Percentiles rank a stretch among this genome's conserved stretches.
phyloP scores from a whole-genome alignment of 306 rosid genomes.

The Prunus kanzakura region DNA sequence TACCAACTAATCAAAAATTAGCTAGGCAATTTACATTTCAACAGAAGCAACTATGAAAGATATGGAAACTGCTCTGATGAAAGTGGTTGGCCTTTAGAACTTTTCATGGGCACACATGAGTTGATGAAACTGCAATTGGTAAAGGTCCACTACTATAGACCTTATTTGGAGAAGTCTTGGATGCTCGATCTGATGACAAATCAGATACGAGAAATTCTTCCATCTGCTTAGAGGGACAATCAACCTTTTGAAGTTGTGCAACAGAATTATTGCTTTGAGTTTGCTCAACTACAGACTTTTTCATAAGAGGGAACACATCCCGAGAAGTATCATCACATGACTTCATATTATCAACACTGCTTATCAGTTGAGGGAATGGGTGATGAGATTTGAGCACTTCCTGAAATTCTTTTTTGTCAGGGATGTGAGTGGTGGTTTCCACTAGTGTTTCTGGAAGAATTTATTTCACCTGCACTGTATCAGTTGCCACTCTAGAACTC shows the following conservation, averaged over 20 bases:
- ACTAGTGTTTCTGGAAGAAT: constrained; percentile 22
- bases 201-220: constrained; percentile 31
- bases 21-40: too few species aligned
- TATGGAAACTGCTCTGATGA: constrained; percentile 38
- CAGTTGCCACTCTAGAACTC: constrained; percentile 37
- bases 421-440: constrained; percentile 25
- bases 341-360: constrained; percentile 31
- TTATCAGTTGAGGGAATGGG: constrained; percentile 30
- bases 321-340: constrained; percentile 35
- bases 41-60: constrained; percentile 22
- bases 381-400: constrained; percentile 31
- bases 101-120: constrained; percentile 33
- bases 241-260: constrained; percentile 37
- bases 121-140: constrained; percentile 27
- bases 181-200: constrained; percentile 37
- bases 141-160: constrained; percentile 37
- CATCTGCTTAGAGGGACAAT: constrained; percentile 30
- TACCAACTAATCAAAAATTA: too few species aligned
- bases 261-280: constrained; percentile 28
- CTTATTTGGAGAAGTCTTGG: constrained; percentile 34
- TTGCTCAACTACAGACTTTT: constrained; percentile 35
- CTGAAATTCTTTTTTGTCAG: constrained; percentile 28
- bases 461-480: constrained; percentile 30
- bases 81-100: constrained; percentile 34
- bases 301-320: constrained; percentile 22